Base-by-base conservation (phyloP, 768 basidiomycete genomes). In the Russula abietina region DNA sequence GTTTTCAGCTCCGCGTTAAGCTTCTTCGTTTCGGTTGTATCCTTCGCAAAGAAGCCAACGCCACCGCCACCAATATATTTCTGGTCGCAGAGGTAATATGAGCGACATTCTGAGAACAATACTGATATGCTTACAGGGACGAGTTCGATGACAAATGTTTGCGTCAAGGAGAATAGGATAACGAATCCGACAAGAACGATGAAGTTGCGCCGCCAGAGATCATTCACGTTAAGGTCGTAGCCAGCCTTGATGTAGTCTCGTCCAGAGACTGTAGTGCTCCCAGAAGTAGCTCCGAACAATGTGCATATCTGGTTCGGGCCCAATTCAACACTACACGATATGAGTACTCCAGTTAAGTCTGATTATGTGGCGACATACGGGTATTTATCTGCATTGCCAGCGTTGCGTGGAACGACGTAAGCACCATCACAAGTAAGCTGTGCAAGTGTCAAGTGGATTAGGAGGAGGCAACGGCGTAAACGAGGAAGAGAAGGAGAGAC, bases 241-340 rank as follows among this genome's bases (percentile, higher is more conserved):
- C 81, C 81, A 38, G 84, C 81, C 24, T 84, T 82, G 78, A 80
- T 81, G 74, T 94, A 93, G 71, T 94, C 92, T 71, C 92, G 93
- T 72, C 88, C 85, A 82, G 94, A 86, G 49, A 82, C 77, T 2
- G 75, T 50, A 55, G 74, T 75, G 43, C 78, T 80, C 2, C 90
- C 91, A 1, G 80, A 71, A 4, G 71, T 65, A 0, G 88, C 75
- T 32, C 92, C 91, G 60, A 81, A 81, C 28, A 93, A 73, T 0
- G 89, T 89, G 74, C 92, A 94, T 5, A 80, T 82, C 74, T 93
- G 92, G 65, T 92, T 88, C 2, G 80, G 75, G 49, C 85, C 80
- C 67, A 88, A 71, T 86, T 82, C 81, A 86, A 91, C 1, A 81
- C 85, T 85, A 60, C 17, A 19, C 1, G 24, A 24, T 1, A 33